Evolutionary conservation across 2,329 filamentous ascomycete species (phyloP).

Genomic region (Colletotrichum paranaense): DNA sequence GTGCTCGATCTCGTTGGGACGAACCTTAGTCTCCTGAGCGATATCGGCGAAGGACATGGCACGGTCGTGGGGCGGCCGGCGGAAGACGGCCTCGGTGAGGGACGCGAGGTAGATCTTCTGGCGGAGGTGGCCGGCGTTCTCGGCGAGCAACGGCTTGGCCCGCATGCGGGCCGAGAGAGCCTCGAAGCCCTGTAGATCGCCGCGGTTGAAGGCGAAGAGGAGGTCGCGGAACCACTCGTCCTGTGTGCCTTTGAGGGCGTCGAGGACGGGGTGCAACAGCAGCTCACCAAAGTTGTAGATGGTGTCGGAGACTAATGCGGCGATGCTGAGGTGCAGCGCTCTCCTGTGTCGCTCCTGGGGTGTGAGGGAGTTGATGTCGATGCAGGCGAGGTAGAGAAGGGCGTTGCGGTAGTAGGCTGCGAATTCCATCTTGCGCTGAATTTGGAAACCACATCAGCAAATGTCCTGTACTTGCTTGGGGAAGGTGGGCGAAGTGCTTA

Average conservation of each 20-base stretch:
- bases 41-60: constrained; percentile 94
- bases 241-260: constrained; percentile 78
- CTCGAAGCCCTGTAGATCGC: constrained; percentile 90
- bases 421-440: constrained; percentile 82
- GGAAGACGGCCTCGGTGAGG: constrained; percentile 95
- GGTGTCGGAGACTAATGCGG: constrained; percentile 90
- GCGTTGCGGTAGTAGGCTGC: constrained; percentile 97
- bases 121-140: constrained; percentile 86
- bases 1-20: constrained; percentile 93
- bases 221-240: constrained; percentile 93
- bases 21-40: constrained; percentile 90
- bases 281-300: constrained; percentile 99
- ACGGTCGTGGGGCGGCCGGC: constrained; percentile 92
- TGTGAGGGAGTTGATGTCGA: constrained; percentile 82
- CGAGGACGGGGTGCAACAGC: constrained; percentile 95
- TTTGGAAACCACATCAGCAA: constrained; percentile 48
- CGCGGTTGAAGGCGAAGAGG: constrained; percentile 97
- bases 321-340: constrained; percentile 92
- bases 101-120: constrained; percentile 99
- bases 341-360: constrained; percentile 81
- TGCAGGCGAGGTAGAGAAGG: constrained; percentile 96
- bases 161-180: constrained; percentile 83
- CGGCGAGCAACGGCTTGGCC: constrained; percentile 81
- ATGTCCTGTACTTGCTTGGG: neutral
- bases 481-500: constrained; percentile 38